Evolutionary conservation across 371 early-diverging fungal species (phyloP).

Genomic region (Lichtheimia ornata): DNA sequence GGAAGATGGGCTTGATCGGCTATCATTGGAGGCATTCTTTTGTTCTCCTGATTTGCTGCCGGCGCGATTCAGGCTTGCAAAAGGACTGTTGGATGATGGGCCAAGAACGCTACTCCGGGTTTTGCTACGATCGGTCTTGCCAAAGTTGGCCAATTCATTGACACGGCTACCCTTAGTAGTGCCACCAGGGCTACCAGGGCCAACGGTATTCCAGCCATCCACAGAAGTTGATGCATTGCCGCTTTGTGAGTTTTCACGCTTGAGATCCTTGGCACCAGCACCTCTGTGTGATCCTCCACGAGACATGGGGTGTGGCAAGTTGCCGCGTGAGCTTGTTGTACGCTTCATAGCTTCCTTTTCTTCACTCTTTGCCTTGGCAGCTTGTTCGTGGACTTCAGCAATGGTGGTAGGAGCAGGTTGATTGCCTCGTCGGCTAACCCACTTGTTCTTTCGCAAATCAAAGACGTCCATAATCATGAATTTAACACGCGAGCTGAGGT

Average conservation of each 20-base stretch:
- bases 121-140: constrained; percentile 73
- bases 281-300: constrained; percentile 57
- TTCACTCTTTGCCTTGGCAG: constrained; percentile 64
- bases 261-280: constrained; percentile 41
- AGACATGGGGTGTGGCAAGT: constrained; percentile 56
- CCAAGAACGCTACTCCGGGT: constrained; percentile 53
- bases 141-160: constrained; percentile 81
- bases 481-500: constrained; percentile 82
- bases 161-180: constrained; percentile 40
- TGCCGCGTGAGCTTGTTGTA: constrained; percentile 64
- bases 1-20: constrained; percentile 39
- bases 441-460: constrained; percentile 82
- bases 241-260: constrained; percentile 50
- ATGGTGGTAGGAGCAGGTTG: constrained; percentile 83
- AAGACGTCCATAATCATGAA: constrained; percentile 94
- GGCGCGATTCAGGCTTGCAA: constrained; percentile 46
- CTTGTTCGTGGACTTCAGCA: constrained; percentile 85
- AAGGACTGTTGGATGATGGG: constrained; percentile 54
- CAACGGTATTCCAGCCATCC: constrained; percentile 79
- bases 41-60: constrained; percentile 36
- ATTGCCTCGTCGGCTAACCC: constrained; percentile 67
- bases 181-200: constrained; percentile 46
- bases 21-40: constrained; percentile 24
- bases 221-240: constrained; percentile 33
- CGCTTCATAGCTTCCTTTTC: constrained; percentile 69